Percentiles rank a stretch among this genome's conserved stretches.
phyloP scores from a whole-genome alignment of 1,284 basidiomycete genomes.

The Heterobasidion irregulare region DNA sequence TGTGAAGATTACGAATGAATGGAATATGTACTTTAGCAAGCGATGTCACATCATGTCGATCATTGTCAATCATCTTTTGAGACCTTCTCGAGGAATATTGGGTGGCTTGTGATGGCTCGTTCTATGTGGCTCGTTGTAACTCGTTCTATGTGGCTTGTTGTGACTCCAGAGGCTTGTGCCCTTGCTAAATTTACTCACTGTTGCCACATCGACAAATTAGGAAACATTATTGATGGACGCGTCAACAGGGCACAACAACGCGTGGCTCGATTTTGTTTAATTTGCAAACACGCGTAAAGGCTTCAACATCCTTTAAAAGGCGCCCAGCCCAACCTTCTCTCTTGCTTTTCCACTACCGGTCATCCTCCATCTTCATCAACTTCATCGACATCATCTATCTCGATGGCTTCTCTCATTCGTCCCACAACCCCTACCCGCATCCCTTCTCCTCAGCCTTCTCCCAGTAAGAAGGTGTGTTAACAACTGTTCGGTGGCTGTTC shows the following conservation, averaged over 20 bases:
- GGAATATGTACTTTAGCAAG: no score
- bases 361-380: background rate
- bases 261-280: slow-evolving; percentile 1
- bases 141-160: no score
- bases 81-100: no score
- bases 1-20: no score
- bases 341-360: background rate
- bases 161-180: no score
- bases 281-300: slow-evolving; percentile 6
- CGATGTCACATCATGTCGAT: no score
- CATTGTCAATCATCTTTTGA: no score
- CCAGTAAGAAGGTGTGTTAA: slow-evolving; percentile 13
- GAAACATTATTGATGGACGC: slow-evolving; percentile 1
- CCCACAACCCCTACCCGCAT: slow-evolving; percentile 9
- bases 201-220: no score
- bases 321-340: background rate
- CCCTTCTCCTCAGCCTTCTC: slow-evolving; percentile 8
- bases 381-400: background rate
- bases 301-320: background rate
- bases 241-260: slow-evolving; percentile 11
- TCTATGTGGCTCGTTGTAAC: no score
- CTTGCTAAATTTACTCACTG: no score
- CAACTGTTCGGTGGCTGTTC: background rate
- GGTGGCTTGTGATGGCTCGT: no score
- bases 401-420: slow-evolving; percentile 10